Evolutionary conservation across 2,329 filamentous ascomycete genomes (phyloP), one percentile per base, ranked within the genome.

Genomic region (Microascus cirrosus): DNA sequence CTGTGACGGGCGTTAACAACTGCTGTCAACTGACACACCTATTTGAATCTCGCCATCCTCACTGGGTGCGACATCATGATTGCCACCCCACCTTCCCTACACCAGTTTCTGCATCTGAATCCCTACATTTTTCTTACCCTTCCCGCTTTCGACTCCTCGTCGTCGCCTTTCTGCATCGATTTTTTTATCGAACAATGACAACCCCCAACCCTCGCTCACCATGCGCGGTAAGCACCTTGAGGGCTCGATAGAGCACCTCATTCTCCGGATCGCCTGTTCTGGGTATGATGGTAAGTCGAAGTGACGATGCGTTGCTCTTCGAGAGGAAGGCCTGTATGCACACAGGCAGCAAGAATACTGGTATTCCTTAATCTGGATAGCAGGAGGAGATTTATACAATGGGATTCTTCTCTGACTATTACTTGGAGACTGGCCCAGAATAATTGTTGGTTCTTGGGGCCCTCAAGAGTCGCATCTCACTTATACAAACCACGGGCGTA

Each of bases 241-340:
- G 28, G 59, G 58, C 56, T 54, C 59, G 18, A 62, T 62, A 50
- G 61, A 62, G 25, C 54, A 53, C 22, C 32, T 62, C 48, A 57
- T 62, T 51, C 20, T 62, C 45, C 57, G 56, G n/a, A 60, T 62
- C 24, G 60, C 61, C 22, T 61, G 59, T 13, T 59, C 57, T 34
- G 61, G 61, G 12, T 60, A 59, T 42, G 36, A 57, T 50, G 61
- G 61, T 61, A n/a, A 56, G 61, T 55, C 45, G 10, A 12, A 48
- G 22, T 24, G 45, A 50, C n/a, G 45, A 50, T 8, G 45, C 45
- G 45, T 22, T 50, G n/a, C 12, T 24, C 1, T 50, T 24, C 3
- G 2, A 22, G 20, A 10, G 2, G 20, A 22, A 5, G 11, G 45
- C 22, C 45, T 50, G 22, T 24, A 22, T 24, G n/a, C 13, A 3